Base-by-base conservation (phyloP, 2,329 filamentous ascomycete genomes). In the Verticillium dahliae region DNA sequence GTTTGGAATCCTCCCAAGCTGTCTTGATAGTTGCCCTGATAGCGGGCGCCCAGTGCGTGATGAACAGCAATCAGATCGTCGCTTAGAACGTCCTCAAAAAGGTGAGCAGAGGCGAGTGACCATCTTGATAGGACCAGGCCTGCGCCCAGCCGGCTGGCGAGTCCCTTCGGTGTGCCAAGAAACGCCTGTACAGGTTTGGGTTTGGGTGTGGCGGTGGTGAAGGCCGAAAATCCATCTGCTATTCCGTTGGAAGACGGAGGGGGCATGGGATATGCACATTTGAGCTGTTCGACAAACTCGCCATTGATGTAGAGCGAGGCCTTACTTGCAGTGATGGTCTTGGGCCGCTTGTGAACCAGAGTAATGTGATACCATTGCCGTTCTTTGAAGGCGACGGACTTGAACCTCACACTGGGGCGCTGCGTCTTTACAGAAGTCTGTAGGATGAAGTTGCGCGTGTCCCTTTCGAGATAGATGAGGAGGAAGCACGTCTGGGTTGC, bases 11-110 rank as follows among this genome's bases (percentile, higher is more conserved):
- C 94, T 5, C 96, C 95, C 14, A 99, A 82, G 67, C 92, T 95
- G 71, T 99, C 95, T 75, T 99, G 95, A 68, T 96, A 97, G 71
- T 99, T 99, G 15, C 95, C 95, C 70, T 92, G 89, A 68, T 99
- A 99, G 57, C 92, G 87, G 31, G 92, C 90, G 0, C 95, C 94
- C 18, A 99, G 86, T 58, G 93, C 90, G 71, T 90, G 91, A 69
- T 97, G 91, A 0, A 99, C 95, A 13, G 94, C 89, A 61, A 99
- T 81, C 63, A 96, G 85, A 73, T 99, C 95, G 70, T 98, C 94
- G 62, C 92, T 97, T 39, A 97, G 79, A 0, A 88, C 85, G 62
- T 97, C 91, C 62, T 94, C 90, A 65, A 97, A 92, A 5, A 99
- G 79, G 73, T 97, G 91, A 1, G 92, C 92, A 57, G 91, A 93